Evolutionary conservation across 371 early-diverging fungal species (phyloP), one percentile per base, ranked within the genome.

Genomic region (Lichtheimia hyalospora): DNA sequence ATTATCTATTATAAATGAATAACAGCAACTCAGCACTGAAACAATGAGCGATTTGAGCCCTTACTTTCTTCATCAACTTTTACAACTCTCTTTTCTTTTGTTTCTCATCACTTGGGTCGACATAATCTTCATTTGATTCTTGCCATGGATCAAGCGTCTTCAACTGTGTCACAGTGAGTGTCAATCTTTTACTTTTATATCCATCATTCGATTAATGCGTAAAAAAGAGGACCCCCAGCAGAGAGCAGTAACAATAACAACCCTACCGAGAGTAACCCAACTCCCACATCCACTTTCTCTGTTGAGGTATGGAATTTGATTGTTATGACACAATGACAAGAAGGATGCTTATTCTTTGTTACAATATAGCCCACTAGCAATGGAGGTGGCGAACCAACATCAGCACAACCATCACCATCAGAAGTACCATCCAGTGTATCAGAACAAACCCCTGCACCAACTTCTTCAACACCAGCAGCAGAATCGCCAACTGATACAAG

Each of bases 1-100:
- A 34, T 34, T 34, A 34, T 34, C 34, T 34, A 34, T 46, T 16
- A 16, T 2, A 7, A 16, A 46, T n/a, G 21, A 18, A 46, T n/a
- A 46, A 18, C n/a, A 18, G 46, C 18, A 46, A 46, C 46, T 46
- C 46, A 46, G 46, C 21, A 18, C 46, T 46, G 46, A 46, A 46
- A 46, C 46, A n/a, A 46, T n/a, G 21, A 46, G 46, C 16, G n/a
- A 46, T 46, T 46, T n/a, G n/a, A 18, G 21, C 21, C 46, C 46
- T 46, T 46, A 21, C 46, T 16, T 46, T 46, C 46, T 0, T 46
- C 13, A 0, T n/a, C 44, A n/a, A 5, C 18, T 4, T 18, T 8
- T 46, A 1, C 16, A 5, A 46, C n/a, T 16, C 46, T 21, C 16
- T 46, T 46, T 21, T 16, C 46, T 18, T 46, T 46, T 43, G 3